Evolutionary conservation across 2,329 filamentous ascomycete species (phyloP), one percentile per base, ranked within the genome.

Genomic region (Camillea tinctor): DNA sequence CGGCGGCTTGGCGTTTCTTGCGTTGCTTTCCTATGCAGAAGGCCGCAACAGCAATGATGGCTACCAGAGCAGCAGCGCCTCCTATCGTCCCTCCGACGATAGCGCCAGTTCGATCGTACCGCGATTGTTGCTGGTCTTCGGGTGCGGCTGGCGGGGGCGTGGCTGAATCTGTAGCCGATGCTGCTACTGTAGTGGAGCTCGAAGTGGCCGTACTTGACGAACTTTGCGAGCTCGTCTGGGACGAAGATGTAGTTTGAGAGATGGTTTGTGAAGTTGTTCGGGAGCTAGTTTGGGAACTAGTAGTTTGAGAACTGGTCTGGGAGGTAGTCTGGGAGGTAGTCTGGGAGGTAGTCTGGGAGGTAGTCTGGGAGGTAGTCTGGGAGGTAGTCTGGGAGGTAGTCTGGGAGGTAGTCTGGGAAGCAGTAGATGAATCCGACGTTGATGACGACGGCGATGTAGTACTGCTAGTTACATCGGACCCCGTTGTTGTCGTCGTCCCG

Each of bases 51-150:
- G 76, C 76, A 5, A 77, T 61, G 6, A 84, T 62, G 6, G 77
- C 74, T 8, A 78, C 71, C 1, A 84, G 61, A 2, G 76, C 76
- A 4, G 80, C 82, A 0, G 83, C 73, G 17, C 81, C 82, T n/a
- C 81, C 79, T 49, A 87, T 76, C 17, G 77, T 78, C 13, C 81
- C 84, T 23, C 84, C 84, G 2, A 86, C 77, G 36, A 86, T 84
- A 48, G 80, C 80, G 1, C 80, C 81, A 0, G 77, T 79, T 44
- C 68, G 67, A 2, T 58, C 61, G 26, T 62, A 40, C 36, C 54
- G 40, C 15, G 52, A 51, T 50, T 49, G 60, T 40, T 50, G 13
- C 8, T 21, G 20, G n/a, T 53, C 30, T 54, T n/a, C 44, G 58
- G 20, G 20, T 22, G 26, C 54, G 20, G 62, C 26, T 11, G 53